Conservation (phyloP, 441 rosid species). For the Dalechampia spathulata region DNA sequence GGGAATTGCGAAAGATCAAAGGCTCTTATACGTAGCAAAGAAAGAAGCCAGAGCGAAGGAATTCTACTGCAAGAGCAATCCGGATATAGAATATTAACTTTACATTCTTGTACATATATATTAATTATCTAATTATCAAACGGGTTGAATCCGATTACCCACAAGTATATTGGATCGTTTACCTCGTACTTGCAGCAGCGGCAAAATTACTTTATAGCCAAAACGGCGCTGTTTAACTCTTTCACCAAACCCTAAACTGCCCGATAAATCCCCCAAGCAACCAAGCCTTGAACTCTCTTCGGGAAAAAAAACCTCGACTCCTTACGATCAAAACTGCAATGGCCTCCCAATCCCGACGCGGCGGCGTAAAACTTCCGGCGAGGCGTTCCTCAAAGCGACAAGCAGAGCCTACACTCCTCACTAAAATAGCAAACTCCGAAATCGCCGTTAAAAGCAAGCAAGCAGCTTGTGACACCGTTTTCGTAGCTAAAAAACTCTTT, state of each 20-base stretch:
- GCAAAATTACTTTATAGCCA: too few relatives aligned
- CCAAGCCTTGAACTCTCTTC: too few relatives aligned
- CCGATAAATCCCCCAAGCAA: not conserved
- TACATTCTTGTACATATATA: too few relatives aligned
- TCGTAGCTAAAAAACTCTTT: slow-evolving; percentile 57
- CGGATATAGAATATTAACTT: too few relatives aligned
- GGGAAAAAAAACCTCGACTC: not conserved
- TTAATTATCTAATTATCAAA: too few relatives aligned
- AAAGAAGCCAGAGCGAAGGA: too few relatives aligned
- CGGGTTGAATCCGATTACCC: too few relatives aligned
- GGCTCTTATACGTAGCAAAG: too few relatives aligned
- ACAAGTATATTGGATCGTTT: too few relatives aligned
- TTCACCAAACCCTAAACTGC: not conserved
- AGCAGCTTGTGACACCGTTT: slow-evolving; percentile 43
- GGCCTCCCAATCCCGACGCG: slow-evolving; percentile 20
- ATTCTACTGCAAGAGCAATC: too few relatives aligned
- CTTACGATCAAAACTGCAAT: not conserved
- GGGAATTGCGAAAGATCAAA: not conserved
- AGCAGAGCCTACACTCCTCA: slow-evolving; percentile 21
- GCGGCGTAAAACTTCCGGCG: slow-evolving; percentile 22
- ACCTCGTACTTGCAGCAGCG: too few relatives aligned
- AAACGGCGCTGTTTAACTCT: slow-evolving; percentile 7
- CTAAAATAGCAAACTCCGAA: slow-evolving; percentile 37
- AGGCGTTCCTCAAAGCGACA: slow-evolving; percentile 16
- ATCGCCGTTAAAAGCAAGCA: slow-evolving; percentile 50